Conservation (phyloP, 257 asterid species). For the Haberlea rhodopensis region DNA sequence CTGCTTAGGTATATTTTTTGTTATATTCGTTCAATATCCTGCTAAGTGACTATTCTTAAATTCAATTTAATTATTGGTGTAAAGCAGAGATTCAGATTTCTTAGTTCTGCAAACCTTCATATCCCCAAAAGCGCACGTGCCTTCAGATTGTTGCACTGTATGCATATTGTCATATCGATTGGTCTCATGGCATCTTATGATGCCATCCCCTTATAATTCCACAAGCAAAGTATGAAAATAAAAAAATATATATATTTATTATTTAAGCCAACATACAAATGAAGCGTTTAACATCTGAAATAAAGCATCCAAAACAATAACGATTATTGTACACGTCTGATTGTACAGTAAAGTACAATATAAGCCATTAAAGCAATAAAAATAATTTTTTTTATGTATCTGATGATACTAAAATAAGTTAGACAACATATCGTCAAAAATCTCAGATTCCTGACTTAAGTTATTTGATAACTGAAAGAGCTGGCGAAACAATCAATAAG, state of each 20-base stretch:
- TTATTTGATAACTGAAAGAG: neutral
- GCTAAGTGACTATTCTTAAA: neutral
- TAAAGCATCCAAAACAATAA: neutral
- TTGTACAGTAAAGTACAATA: neutral
- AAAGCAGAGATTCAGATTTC: neutral
- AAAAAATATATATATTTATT: too few relatives aligned
- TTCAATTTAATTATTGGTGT: neutral
- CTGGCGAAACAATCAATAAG: neutral
- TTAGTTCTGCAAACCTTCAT: neutral
- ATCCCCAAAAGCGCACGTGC: neutral
- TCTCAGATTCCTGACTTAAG: neutral
- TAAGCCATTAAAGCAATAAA: neutral
- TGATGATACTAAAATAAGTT: too few relatives aligned
- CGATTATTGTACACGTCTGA: neutral
- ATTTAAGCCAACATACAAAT: neutral
- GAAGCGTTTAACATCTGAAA: neutral
- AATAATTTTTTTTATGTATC: neutral
- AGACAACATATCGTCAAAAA: neutral
- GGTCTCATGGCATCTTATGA: neutral
- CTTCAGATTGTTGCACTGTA: neutral
- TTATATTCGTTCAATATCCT: neutral
- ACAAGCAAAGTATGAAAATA: neutral
- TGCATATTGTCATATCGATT: neutral
- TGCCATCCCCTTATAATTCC: neutral
- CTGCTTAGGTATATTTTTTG: neutral